Percentiles rank a stretch among this genome's conserved stretches.
Evolutionary conservation across 2,329 filamentous ascomycete species (phyloP).

Genomic region (Phyllosticta capitalensis): DNA sequence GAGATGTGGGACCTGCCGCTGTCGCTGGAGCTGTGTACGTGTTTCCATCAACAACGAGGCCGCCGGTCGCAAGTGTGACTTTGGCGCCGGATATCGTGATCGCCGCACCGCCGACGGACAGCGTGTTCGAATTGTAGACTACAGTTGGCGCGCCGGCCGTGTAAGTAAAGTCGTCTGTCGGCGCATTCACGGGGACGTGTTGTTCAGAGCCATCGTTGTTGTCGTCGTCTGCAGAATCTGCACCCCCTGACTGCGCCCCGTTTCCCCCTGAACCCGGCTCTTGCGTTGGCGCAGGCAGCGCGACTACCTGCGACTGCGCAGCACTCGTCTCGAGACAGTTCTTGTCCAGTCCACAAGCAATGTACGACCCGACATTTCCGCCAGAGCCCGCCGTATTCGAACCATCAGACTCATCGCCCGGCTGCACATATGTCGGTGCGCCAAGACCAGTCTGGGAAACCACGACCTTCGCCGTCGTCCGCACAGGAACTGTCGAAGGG

Average conservation of each 20-base stretch:
- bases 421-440: background rate
- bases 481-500: background rate
- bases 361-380: background rate
- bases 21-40: background rate
- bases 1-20: background rate
- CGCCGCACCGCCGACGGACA: background rate
- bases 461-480: background rate
- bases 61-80: background rate
- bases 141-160: background rate
- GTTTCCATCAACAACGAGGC: background rate
- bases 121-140: background rate
- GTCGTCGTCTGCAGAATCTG: too few relatives aligned
- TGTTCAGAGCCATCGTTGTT: background rate
- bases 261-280: background rate
- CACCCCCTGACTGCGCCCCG: background rate
- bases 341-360: background rate
- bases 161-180: background rate
- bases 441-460: background rate
- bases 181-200: background rate
- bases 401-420: background rate
- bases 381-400: background rate
- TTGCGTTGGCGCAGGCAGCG: background rate
- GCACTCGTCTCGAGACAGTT: background rate
- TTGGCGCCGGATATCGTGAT: background rate
- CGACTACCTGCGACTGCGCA: background rate